Conservation (phyloP, 2,329 filamentous ascomycete species). For the Nannizziopsis arthrosporioides region DNA sequence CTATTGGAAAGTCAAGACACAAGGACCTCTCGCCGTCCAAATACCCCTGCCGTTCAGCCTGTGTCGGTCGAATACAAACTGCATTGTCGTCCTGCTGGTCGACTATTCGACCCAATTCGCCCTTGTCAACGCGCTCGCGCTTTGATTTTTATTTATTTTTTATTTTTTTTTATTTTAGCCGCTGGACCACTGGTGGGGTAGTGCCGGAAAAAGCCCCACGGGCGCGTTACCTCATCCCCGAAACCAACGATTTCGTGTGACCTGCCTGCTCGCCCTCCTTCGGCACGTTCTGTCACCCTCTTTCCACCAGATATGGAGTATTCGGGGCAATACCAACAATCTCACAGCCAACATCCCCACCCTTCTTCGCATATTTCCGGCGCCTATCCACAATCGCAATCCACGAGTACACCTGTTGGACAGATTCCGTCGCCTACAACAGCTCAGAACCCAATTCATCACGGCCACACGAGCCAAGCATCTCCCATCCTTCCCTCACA, state of each 20-base stretch:
- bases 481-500: constrained; percentile 74
- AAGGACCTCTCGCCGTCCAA: not conserved
- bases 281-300: not conserved
- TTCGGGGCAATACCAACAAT: constrained; percentile 59
- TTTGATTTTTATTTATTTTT: no score
- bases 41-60: constrained; percentile 1
- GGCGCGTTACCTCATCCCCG: constrained; percentile 5
- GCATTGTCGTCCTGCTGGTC: not conserved
- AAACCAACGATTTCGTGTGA: constrained; percentile 4
- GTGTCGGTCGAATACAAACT: constrained; percentile 3
- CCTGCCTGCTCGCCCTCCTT: constrained; percentile 4
- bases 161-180: not conserved
- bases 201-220: constrained; percentile 2
- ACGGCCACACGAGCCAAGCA: constrained; percentile 49
- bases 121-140: constrained; percentile 1
- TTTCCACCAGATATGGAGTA: constrained; percentile 50
- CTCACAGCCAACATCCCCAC: constrained; percentile 51
- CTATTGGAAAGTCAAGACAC: constrained; percentile 15
- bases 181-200: constrained; percentile 13
- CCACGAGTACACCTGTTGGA: constrained; percentile 32
- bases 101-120: constrained; percentile 3
- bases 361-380: constrained; percentile 45
- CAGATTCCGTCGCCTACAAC: constrained; percentile 63
- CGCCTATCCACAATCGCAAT: constrained; percentile 51
- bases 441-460: constrained; percentile 54